These are phyloP conservation scores for Apiotrichum mycotoxinovorans DNA, from an alignment of 1,284 basidiomycete genomes.

Conservation along the genomic window DNA sequence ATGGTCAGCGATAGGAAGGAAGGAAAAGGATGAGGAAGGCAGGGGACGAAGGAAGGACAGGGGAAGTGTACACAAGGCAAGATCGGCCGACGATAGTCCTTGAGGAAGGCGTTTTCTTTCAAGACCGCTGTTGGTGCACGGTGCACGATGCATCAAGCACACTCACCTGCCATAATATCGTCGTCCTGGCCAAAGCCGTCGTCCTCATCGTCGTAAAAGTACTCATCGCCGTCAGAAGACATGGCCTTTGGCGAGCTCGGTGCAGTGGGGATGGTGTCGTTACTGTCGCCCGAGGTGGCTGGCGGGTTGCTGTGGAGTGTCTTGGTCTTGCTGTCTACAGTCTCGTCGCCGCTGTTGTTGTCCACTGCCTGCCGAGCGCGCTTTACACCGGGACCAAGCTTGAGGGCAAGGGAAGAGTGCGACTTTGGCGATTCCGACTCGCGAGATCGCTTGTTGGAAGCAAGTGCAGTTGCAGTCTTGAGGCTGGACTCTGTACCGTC, in stretches of 20 bases:
- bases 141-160: neutral
- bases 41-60: neutral
- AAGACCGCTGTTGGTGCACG: neutral
- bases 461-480: too few relatives aligned
- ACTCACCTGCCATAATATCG: constrained; percentile 32
- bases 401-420: neutral
- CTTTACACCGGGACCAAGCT: constrained; percentile 3
- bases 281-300: constrained; percentile 1
- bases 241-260: constrained; percentile 24
- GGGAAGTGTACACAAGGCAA: neutral
- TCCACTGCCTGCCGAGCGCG: constrained; percentile 3
- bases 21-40: neutral
- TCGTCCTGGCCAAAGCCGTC: constrained; percentile 41
- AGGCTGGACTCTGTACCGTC: neutral
- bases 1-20: neutral
- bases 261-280: neutral
- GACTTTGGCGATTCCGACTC: neutral
- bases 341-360: neutral
- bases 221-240: constrained; percentile 48
- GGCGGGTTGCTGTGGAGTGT: too few relatives aligned
- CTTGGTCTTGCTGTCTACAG: neutral
- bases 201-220: constrained; percentile 42
- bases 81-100: too few relatives aligned
- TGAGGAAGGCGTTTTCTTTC: neutral
- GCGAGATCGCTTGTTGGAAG: constrained; percentile 9